Base-by-base conservation (phyloP, 1,139 yeast genomes). In the Blastobotrys petasosporus region DNA sequence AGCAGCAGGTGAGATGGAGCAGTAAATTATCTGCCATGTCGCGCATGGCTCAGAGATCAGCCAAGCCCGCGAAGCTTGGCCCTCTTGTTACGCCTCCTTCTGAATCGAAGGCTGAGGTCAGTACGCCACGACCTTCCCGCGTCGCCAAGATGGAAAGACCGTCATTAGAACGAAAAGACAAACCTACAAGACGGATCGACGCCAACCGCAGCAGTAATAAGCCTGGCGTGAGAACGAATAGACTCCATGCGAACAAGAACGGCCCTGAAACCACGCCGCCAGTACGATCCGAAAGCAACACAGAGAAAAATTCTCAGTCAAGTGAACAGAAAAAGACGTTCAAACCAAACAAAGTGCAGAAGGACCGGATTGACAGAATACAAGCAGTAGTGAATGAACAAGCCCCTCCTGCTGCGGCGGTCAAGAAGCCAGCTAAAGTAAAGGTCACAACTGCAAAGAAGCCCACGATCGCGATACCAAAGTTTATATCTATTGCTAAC, bases 401-500 rank as follows among this genome's bases (percentile, higher is more conserved):
- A 13, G 39, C 20, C 2, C 20, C 36, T 9, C 10, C 30, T 28
- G 40, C 37, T 8, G 15, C 17, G 20, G 36, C 37, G 15, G 30
- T 39, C 20, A 28, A 35, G 2, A 38, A 43, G 23, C 25, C 25
- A 4, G 25, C 25, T 4, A 53, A 47, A 39, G 52, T 51, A 31
- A 57, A 56, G 38, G 49, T 47, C 16, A 44, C 55, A 15, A 48
- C 41, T 7, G 41, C 46, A n/a, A 44, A 43, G 28, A 47, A 49
- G 15, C 63, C 63, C 6, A 47, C 46, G 11, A 49, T 85, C 16
- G 74, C 75, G 12, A 72, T 86, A 12, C 95, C 96, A 1, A 76
- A 83, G 9, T 85, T 82, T 54, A 73, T 85, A 3, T 77, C 90
- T 0, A 84, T 87, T 1, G 73, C 88, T 3, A 85, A 87, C 53